Conservation (phyloP, 768 basidiomycete species). For the Mycena leptocephala region DNA sequence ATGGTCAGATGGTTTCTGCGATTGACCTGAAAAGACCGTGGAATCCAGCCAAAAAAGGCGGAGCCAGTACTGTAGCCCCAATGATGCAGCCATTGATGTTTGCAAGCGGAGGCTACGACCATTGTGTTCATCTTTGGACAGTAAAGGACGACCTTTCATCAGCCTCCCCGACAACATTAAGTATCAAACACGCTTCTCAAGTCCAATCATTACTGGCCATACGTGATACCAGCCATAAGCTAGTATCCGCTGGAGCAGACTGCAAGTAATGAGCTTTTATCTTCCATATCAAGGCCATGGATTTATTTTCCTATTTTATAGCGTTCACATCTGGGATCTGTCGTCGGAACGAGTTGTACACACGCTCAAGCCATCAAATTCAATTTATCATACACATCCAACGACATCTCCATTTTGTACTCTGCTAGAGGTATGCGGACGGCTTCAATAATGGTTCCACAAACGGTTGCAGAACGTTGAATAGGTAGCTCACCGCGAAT, state of each 20-base stretch:
- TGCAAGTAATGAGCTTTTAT: constrained; percentile 39
- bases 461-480: constrained; percentile 1
- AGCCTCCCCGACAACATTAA: constrained; percentile 48
- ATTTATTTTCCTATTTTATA: constrained; percentile 8
- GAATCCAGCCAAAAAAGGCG: constrained; percentile 55
- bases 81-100: constrained; percentile 60
- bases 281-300: too few relatives aligned
- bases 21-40: constrained; percentile 45
- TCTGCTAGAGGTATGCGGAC: constrained; percentile 58
- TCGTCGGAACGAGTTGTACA: constrained; percentile 60
- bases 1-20: constrained; percentile 19
- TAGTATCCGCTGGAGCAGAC: constrained; percentile 65
- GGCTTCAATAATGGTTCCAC: constrained; percentile 8
- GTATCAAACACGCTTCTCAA: constrained; percentile 60
- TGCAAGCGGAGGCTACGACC: constrained; percentile 67
- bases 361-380: constrained; percentile 60
- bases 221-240: constrained; percentile 63
- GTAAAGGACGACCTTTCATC: constrained; percentile 51
- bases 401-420: constrained; percentile 56
- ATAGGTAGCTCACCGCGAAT: constrained; percentile 66
- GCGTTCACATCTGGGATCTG: constrained; percentile 62
- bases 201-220: constrained; percentile 62
- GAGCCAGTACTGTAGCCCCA: constrained; percentile 60
- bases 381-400: constrained; percentile 59
- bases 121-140: constrained; percentile 64